Conservation (phyloP, 2,329 filamentous ascomycete species). For the Ilyonectria mors-panacis region DNA sequence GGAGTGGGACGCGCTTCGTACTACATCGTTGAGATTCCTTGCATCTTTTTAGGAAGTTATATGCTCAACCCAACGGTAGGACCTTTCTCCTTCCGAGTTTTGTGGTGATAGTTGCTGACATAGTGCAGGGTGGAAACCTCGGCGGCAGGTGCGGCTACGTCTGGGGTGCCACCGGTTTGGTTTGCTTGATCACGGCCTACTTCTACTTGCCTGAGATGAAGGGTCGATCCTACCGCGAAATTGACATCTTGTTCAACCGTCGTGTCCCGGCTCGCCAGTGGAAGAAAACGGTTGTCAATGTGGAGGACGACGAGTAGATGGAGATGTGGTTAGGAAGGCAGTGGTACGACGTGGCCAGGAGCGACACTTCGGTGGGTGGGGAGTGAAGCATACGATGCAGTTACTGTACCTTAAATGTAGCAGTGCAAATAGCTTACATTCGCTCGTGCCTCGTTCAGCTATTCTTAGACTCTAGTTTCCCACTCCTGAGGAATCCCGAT, state of each 20-base stretch:
- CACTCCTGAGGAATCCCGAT: no score
- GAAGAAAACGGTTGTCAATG: conserved; percentile 68
- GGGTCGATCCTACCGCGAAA: conserved; percentile 70
- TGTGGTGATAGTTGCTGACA: neutral
- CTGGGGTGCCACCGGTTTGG: conserved; percentile 69
- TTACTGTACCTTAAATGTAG: no score
- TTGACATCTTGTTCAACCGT: conserved; percentile 71
- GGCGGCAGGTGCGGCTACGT: conserved; percentile 71
- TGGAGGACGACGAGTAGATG: conserved; percentile 72
- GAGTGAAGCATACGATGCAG: no score
- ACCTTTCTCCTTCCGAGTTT: neutral
- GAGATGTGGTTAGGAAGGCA: no score
- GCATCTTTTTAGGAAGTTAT: conserved; percentile 72
- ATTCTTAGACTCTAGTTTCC: no score
- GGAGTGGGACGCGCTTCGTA: conserved; percentile 74
- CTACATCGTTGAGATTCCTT: conserved; percentile 75
- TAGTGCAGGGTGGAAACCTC: conserved; percentile 52
- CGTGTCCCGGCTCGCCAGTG: conserved; percentile 67
- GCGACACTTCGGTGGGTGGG: no score
- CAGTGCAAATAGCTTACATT: no score
- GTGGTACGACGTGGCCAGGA: no score
- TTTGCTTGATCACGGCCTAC: conserved; percentile 67
- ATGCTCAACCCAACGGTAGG: conserved; percentile 69
- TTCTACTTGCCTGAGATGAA: conserved; percentile 69
- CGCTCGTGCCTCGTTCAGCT: no score